These are phyloP conservation scores for Metschnikowia sp. DNA, from an alignment of 805 yeast genomes.

Conservation along the genomic window DNA sequence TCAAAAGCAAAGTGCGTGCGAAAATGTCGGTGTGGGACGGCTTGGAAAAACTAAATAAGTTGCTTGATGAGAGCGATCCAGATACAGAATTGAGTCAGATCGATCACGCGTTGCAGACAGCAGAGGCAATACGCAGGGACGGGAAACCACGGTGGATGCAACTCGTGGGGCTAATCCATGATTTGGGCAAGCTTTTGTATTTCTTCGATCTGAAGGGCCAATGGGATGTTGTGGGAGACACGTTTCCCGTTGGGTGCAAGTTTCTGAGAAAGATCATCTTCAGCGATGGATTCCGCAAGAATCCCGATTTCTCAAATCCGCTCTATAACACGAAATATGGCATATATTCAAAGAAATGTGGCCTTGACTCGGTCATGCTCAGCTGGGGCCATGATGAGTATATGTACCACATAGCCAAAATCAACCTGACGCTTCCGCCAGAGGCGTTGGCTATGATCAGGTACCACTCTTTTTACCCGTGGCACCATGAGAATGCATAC, in stretches of 20 bases:
- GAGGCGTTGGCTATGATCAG: constrained; percentile 73
- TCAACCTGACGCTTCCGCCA: constrained; percentile 58
- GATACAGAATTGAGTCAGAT: constrained; percentile 73
- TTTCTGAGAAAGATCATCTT: constrained; percentile 58
- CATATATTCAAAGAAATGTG: constrained; percentile 61
- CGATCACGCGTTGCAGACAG: constrained; percentile 73
- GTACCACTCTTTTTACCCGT: constrained; percentile 72
- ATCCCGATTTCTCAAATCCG: constrained; percentile 62
- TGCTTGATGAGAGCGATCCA: constrained; percentile 71
- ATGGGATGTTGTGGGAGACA: constrained; percentile 81
- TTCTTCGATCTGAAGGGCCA: constrained; percentile 72
- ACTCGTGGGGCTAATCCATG: constrained; percentile 68
- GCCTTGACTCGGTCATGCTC: constrained; percentile 64
- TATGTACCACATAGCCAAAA: constrained; percentile 69
- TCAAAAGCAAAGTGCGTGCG: constrained; percentile 64
- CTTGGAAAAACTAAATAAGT: constrained; percentile 53
- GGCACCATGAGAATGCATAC: constrained; percentile 72
- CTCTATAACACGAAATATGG: constrained; percentile 65
- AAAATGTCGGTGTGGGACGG: constrained; percentile 74
- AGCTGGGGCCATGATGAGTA: constrained; percentile 83
- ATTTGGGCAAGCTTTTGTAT: constrained; percentile 64
- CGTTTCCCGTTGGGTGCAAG: constrained; percentile 72
- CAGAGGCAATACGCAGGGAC: constrained; percentile 67
- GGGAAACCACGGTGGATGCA: constrained; percentile 75
- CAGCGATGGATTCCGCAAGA: constrained; percentile 54